Evolutionary conservation across 2,329 filamentous ascomycete genomes (phyloP).

Genomic region (Amesomyces nigricolor): DNA sequence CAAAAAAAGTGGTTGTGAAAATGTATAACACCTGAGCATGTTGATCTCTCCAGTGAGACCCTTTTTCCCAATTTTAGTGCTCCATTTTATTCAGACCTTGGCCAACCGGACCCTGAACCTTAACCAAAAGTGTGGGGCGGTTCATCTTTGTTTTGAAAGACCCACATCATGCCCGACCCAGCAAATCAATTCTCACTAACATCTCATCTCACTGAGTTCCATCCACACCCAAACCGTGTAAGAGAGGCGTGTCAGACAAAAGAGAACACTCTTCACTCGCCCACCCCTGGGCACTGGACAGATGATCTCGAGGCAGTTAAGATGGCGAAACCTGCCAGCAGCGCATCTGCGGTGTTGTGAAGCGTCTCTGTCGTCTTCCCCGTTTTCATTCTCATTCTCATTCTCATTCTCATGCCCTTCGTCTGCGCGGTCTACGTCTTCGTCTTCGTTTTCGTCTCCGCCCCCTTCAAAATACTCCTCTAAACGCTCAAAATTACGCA

Average conservation of each 20-base stretch:
- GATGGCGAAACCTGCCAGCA: conserved; percentile 1
- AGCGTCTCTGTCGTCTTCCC: background rate
- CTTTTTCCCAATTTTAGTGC: no score
- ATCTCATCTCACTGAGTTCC: background rate
- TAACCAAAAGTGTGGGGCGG: no score
- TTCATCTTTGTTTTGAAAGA: no score
- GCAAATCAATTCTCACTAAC: no score
- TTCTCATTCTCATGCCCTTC: background rate
- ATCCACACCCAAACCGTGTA: background rate
- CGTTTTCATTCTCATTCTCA: background rate
- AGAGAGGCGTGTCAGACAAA: background rate
- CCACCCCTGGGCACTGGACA: background rate
- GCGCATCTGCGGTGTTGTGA: conserved; percentile 6
- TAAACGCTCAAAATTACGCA: no score
- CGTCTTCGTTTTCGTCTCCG: background rate
- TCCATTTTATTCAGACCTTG: no score
- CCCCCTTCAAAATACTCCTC: background rate
- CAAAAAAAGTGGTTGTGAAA: no score
- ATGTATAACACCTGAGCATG: no score
- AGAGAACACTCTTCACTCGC: background rate
- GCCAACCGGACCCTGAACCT: no score
- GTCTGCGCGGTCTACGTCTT: background rate
- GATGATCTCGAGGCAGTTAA: conserved; percentile 17
- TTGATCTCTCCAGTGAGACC: no score
- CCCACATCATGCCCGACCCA: no score